A percentile compares a stretch with the other conserved stretches of the same genome.
Conservation (phyloP, 1,139 yeast genomes). For the Arxiozyma slooffiae region DNA sequence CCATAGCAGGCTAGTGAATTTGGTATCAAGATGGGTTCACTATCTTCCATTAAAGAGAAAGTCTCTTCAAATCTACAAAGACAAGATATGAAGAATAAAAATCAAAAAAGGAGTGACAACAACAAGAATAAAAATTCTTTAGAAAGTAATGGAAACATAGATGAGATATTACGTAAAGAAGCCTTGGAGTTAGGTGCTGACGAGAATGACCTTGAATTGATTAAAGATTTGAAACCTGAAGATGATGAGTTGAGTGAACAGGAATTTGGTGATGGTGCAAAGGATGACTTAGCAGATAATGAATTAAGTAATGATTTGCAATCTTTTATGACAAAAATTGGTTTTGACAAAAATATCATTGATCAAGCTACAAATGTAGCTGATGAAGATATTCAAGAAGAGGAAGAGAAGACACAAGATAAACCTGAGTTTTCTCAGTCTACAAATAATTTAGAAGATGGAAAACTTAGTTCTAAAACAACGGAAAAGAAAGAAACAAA, state of each 20-base stretch:
- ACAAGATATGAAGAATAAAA: constrained; percentile 21
- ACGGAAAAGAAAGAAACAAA: constrained; percentile 13
- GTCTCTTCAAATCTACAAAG: constrained; percentile 34
- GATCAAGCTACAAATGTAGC: constrained; percentile 23
- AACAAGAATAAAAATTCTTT: constrained; percentile 11
- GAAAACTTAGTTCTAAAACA: constrained; percentile 14
- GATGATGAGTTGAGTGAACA: constrained; percentile 57
- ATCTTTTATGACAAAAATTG: constrained; percentile 59
- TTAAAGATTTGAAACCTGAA: constrained; percentile 45
- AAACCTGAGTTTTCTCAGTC: constrained; percentile 18
- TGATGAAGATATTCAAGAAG: constrained; percentile 18
- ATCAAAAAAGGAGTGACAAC: constrained; percentile 12
- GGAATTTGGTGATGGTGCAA: constrained; percentile 42
- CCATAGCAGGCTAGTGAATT: neutral
- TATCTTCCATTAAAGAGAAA: constrained; percentile 47
- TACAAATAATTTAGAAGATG: constrained; percentile 8
- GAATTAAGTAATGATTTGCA: constrained; percentile 50
- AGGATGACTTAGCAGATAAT: constrained; percentile 36
- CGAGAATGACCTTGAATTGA: constrained; percentile 52
- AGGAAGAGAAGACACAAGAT: constrained; percentile 15
- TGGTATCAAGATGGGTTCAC: neutral
- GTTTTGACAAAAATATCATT: constrained; percentile 37
- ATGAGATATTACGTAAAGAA: constrained; percentile 50
- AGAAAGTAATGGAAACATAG: constrained; percentile 9
- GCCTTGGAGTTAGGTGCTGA: constrained; percentile 67